Evolutionary conservation across 192 early-diverging fungal genomes (phyloP).

Genomic region (Coemansia sp.): DNA sequence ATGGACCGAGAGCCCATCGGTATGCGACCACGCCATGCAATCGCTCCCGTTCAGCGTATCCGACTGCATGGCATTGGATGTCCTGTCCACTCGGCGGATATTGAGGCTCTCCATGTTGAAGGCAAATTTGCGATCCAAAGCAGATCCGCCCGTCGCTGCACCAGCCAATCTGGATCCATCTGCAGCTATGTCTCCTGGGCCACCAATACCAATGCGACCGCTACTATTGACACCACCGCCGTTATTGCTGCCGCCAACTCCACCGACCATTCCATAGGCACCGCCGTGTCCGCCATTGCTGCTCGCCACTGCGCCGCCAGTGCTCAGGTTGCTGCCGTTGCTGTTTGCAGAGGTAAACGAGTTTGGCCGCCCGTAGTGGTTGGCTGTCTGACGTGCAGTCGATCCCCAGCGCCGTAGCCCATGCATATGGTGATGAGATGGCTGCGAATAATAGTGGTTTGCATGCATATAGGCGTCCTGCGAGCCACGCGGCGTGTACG

Average conservation of each 20-base stretch:
- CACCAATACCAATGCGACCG: background rate
- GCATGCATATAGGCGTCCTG: constrained; percentile 5
- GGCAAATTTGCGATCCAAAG: constrained; percentile 7
- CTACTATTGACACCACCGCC: background rate
- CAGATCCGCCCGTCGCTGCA: too few relatives aligned
- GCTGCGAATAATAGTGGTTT: background rate
- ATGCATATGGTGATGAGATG: too few relatives aligned
- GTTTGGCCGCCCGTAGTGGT: constrained; percentile 12
- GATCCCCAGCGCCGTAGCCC: background rate
- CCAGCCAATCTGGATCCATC: too few relatives aligned
- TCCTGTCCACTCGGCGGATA: constrained; percentile 26
- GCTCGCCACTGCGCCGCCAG: background rate
- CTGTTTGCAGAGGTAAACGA: constrained; percentile 13
- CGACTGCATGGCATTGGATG: constrained; percentile 44
- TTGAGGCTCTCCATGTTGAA: constrained; percentile 35
- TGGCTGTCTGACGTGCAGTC: background rate
- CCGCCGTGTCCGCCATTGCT: background rate
- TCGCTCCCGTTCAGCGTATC: constrained; percentile 36
- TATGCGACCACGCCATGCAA: constrained; percentile 41
- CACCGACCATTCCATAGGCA: background rate
- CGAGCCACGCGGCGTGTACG: constrained; percentile 7
- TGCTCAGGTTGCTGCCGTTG: background rate
- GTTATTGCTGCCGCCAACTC: too few relatives aligned
- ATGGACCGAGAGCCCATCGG: constrained; percentile 26
- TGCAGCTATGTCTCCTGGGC: too few relatives aligned